Evolutionary conservation across 306 rosid genomes (phyloP).

Genomic region (Pueraria montana): DNA sequence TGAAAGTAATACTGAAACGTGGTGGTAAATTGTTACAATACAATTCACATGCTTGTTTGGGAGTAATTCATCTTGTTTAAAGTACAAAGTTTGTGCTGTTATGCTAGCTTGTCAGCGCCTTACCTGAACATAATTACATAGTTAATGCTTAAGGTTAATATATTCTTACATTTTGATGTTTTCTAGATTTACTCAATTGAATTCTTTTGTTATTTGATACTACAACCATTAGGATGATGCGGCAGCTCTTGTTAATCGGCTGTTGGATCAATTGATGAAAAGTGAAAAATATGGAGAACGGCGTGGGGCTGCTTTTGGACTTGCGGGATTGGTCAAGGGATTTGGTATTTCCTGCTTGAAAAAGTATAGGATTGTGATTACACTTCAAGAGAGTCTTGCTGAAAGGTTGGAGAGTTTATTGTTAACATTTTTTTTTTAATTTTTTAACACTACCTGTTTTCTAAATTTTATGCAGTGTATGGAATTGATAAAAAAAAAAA

Average conservation of each 20-base stretch:
- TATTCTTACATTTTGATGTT: constrained; percentile 15
- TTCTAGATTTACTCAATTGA: constrained; percentile 36
- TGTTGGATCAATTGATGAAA: constrained; percentile 90
- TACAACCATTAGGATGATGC: constrained; percentile 76
- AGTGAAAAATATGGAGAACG: constrained; percentile 96
- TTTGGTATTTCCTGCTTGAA: constrained; percentile 88
- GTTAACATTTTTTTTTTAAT: constrained; percentile 6
- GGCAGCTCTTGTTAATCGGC: constrained; percentile 77
- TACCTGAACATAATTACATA: not conserved
- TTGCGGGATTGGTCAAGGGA: constrained; percentile 96
- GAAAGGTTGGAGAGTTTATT: constrained; percentile 72
- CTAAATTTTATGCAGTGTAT: constrained; percentile 13
- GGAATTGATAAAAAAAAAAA: not conserved
- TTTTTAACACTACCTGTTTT: not conserved
- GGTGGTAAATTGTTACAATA: constrained; percentile 26
- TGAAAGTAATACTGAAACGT: constrained; percentile 11
- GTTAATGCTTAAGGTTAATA: not conserved
- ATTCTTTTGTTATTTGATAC: constrained; percentile 38
- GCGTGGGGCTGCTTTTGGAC: constrained; percentile 99
- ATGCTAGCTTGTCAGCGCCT: constrained; percentile 17
- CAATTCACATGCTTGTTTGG: constrained; percentile 38
- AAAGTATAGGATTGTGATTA: constrained; percentile 75
- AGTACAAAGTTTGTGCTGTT: constrained; percentile 9
- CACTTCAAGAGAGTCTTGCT: constrained; percentile 77
- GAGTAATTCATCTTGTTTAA: constrained; percentile 29